A percentile compares a stretch with the other conserved stretches of the same genome.
phyloP scores from a whole-genome alignment of 495 filamentous ascomycete genomes.

The Penicillium pancosmium region DNA sequence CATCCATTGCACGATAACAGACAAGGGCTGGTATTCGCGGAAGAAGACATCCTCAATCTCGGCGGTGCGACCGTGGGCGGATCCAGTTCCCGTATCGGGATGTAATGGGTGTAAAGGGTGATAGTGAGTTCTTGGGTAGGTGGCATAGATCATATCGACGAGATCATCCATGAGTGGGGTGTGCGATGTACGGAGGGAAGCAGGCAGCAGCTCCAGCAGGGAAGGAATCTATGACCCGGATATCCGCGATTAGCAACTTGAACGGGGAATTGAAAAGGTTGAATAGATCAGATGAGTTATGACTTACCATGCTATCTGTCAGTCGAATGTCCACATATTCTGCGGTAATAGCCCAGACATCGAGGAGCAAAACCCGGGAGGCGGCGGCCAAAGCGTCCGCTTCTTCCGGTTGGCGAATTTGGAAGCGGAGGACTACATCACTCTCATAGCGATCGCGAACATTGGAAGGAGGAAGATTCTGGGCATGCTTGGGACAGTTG shows the following conservation, averaged over 20 bases:
- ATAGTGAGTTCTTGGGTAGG: slow-evolving; percentile 60
- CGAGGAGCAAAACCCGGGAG: slow-evolving; percentile 73
- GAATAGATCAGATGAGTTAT: too few species aligned
- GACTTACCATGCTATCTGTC: slow-evolving; percentile 69
- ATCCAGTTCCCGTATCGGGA: slow-evolving; percentile 32
- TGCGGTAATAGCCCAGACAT: slow-evolving; percentile 85
- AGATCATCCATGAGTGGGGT: slow-evolving; percentile 80
- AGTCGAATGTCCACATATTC: slow-evolving; percentile 88
- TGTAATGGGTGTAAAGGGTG: slow-evolving; percentile 34
- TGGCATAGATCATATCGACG: slow-evolving; percentile 71
- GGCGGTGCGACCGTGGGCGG: slow-evolving; percentile 36
- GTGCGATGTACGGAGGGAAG: slow-evolving; percentile 72
- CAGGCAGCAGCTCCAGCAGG: slow-evolving; percentile 80
- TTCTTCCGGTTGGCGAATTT: slow-evolving; percentile 69
- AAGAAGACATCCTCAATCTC: slow-evolving; percentile 74
- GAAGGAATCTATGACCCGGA: slow-evolving; percentile 59
- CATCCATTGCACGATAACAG: slow-evolving; percentile 87
- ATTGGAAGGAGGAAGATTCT: slow-evolving; percentile 42
- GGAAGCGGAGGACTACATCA: slow-evolving; percentile 88
- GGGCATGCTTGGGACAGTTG: slow-evolving; percentile 21
- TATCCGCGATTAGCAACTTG: too few species aligned
- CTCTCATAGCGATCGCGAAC: slow-evolving; percentile 70
- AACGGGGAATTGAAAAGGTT: too few species aligned
- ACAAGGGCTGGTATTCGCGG: slow-evolving; percentile 78
- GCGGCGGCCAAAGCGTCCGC: slow-evolving; percentile 74